Base-by-base conservation (phyloP, 2,329 filamentous ascomycete species). In the Mycogone perniciosa region DNA sequence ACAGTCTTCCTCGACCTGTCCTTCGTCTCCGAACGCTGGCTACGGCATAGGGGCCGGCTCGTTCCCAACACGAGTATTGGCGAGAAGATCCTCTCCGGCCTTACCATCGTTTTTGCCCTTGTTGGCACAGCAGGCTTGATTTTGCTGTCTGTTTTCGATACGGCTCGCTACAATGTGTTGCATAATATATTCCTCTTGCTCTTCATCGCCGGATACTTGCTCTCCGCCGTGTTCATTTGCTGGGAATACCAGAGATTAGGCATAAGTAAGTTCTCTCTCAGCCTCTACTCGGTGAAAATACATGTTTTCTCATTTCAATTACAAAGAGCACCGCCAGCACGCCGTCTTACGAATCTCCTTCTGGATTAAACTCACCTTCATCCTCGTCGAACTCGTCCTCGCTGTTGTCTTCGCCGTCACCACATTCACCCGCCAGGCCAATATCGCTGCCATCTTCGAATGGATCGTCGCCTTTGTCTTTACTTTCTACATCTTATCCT, bases 161-260 rank as follows among this genome's bases (percentile, higher is more conserved):
- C 89, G 0, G 68, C 77, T n/a, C 72, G 75, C 50, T 81, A 96
- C 65, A 75, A 76, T 2, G 68, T 59, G 1, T 65, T 87, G 52
- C 93, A 99, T 65, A 76, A 89, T 61, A 73, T 82, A 2, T 95
- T 95, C 69, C 71, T 99, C 34, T 69, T 80, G 1, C 69, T 96
- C 46, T 99, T 99, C 67, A 89, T 96, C 65, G 82, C 69, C 10
- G 93, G 89, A 33, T 97, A 95, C 67, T 74, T 96, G 48, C 64
- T 96, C 49, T 89, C 85, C 4, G 91, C 92, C 50, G 78, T 96
- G 59, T 92, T 91, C 68, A 86, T 92, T 57, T 96, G 91, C 73
- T 84, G 82, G 72, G 90, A 96, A 67, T 96, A 95, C 67, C 86
- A 93, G 62, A 84, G 88, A 2, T 77, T 97, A 1, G 89, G 90